phyloP scores from a whole-genome alignment of 768 basidiomycete genomes.

The Auricularia auricula-judae region DNA sequence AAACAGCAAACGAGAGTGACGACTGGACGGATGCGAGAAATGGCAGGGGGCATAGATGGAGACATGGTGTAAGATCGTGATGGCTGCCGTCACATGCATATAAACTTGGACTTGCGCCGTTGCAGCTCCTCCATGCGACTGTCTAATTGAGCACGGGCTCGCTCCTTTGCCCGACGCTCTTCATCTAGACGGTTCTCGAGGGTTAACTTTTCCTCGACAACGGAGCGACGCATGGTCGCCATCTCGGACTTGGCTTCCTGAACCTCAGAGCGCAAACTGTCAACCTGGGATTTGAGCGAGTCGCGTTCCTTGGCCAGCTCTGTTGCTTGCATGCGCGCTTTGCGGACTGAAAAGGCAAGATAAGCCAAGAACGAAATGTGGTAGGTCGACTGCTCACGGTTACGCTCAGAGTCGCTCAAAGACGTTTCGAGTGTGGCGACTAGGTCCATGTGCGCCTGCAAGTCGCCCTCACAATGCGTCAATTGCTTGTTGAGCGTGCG shows the following conservation, averaged over 20 bases:
- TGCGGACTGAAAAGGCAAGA: slow-evolving; percentile 50
- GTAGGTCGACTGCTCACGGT: slow-evolving; percentile 45
- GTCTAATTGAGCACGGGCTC: slow-evolving; percentile 78
- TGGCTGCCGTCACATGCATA: slow-evolving; percentile 49
- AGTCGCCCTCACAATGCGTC: slow-evolving; percentile 84
- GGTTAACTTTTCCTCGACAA: slow-evolving; percentile 83
- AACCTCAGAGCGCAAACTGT: slow-evolving; percentile 60
- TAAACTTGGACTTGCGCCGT: slow-evolving; percentile 85
- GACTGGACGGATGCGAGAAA: not conserved
- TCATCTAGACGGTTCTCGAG: slow-evolving; percentile 76
- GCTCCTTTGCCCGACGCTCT: slow-evolving; percentile 82
- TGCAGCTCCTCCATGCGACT: slow-evolving; percentile 76
- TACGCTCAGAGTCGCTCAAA: slow-evolving; percentile 86
- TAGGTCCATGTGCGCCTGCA: slow-evolving; percentile 86
- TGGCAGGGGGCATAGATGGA: not conserved
- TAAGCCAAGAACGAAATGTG: not conserved
- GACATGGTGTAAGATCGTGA: not conserved
- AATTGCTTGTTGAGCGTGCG: slow-evolving; percentile 89
- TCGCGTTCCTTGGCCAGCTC: slow-evolving; percentile 84
- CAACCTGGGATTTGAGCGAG: slow-evolving; percentile 51
- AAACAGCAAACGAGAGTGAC: not conserved
- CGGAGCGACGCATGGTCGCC: slow-evolving; percentile 59
- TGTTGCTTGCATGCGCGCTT: slow-evolving; percentile 87
- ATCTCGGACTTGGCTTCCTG: slow-evolving; percentile 73
- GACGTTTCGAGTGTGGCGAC: slow-evolving; percentile 77